These are phyloP conservation scores for Sclerotinia subarctica DNA, from an alignment of 2,329 filamentous ascomycete genomes.

Conservation along the genomic window DNA sequence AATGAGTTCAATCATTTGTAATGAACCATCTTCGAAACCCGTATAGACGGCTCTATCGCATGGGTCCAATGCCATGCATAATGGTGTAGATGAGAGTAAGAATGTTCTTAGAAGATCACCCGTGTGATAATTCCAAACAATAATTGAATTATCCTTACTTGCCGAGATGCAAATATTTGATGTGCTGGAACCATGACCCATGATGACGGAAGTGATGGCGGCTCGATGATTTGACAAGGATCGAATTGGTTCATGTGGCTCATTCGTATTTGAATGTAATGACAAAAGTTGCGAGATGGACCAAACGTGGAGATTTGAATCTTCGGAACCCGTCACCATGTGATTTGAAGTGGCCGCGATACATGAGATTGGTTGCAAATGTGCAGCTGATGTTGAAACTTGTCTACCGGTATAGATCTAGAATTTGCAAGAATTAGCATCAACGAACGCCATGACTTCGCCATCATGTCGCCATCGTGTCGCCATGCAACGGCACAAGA, in stretches of 20 bases:
- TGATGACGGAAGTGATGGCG: conserved; percentile 62
- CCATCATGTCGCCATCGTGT: background rate
- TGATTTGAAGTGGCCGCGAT: conserved; percentile 70
- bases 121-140: conserved; percentile 88
- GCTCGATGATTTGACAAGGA: conserved; percentile 76
- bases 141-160: conserved; percentile 81
- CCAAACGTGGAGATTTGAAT: conserved; percentile 93
- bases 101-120: conserved; percentile 77
- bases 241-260: conserved; percentile 65
- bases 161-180: conserved; percentile 82
- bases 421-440: conserved; percentile 17
- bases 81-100: conserved; percentile 69
- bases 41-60: conserved; percentile 79
- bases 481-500: background rate
- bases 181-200: conserved; percentile 65
- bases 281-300: conserved; percentile 71
- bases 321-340: conserved; percentile 74
- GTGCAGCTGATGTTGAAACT: conserved; percentile 70
- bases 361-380: conserved; percentile 77
- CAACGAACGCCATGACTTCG: background rate
- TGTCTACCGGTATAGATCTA: conserved; percentile 73
- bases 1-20: conserved; percentile 76
- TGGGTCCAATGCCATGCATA: conserved; percentile 74
- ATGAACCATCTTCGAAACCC: conserved; percentile 73
- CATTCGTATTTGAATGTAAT: conserved; percentile 49